phyloP scores from a whole-genome alignment of 108 stramenopile genomes.

The Skeletonema marinoi region DNA sequence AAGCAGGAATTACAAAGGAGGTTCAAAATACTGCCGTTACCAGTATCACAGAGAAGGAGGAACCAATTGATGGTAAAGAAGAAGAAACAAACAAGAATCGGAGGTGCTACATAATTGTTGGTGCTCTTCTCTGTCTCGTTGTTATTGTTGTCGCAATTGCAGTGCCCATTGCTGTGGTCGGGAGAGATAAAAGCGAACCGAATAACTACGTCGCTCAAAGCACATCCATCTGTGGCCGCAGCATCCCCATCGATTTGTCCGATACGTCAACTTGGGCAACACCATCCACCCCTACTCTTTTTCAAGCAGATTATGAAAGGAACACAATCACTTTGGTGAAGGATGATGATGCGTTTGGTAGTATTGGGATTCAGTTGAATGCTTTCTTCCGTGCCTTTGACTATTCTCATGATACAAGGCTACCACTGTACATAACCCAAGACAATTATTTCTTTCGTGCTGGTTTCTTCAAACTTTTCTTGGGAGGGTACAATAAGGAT shows the following conservation, averaged over 20 bases:
- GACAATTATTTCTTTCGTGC: neutral
- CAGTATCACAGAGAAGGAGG: neutral
- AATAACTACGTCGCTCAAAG: neutral
- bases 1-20: neutral
- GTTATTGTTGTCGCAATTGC: neutral
- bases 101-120: neutral
- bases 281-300: neutral
- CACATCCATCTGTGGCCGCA: neutral
- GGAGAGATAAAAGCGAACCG: neutral
- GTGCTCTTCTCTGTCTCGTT: neutral
- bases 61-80: neutral
- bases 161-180: neutral
- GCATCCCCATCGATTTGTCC: neutral
- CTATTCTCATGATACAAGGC: neutral
- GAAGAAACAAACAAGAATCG: neutral
- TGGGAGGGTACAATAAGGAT: neutral
- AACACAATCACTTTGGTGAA: neutral
- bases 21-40: too few species aligned
- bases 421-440: slow-evolving; percentile 2
- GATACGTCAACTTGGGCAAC: neutral
- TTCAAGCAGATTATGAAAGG: neutral
- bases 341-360: neutral
- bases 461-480: neutral
- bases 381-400: slow-evolving; percentile 8
- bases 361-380: neutral